Conservation (phyloP, 805 yeast species). For the Yarrowia sp. region DNA sequence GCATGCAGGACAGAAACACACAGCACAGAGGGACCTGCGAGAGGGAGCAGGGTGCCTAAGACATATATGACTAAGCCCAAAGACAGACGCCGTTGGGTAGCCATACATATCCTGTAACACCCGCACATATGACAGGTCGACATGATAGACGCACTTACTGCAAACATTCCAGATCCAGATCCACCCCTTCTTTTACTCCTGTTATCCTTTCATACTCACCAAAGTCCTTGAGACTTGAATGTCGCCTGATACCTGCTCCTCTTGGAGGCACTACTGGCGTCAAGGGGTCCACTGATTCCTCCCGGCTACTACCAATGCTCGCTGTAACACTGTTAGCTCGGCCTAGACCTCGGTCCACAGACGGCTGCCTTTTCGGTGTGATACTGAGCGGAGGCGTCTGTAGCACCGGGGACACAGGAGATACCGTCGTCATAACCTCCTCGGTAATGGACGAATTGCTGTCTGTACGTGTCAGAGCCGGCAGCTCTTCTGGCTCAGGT, state of each 20-base stretch:
- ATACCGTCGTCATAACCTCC: not conserved
- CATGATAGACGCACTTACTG: not conserved
- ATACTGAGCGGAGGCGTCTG: conserved; percentile 18
- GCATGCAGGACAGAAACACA: not conserved
- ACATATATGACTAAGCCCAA: not conserved
- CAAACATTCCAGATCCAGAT: too few relatives aligned
- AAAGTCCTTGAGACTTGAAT: conserved; percentile 14
- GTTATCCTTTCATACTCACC: not conserved
- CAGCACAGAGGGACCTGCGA: too few relatives aligned
- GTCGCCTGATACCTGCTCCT: conserved; percentile 4
- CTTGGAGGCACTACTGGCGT: not conserved
- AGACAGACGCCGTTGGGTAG: not conserved
- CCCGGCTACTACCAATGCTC: not conserved
- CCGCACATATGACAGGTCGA: not conserved
- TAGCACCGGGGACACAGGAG: not conserved
- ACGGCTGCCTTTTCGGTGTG: not conserved
- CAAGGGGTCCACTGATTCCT: not conserved
- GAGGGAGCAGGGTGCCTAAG: not conserved
- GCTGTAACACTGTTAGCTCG: not conserved
- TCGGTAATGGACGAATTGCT: conserved; percentile 20
- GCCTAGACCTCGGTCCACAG: not conserved
- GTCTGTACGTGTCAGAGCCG: not conserved
- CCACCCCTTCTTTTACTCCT: not conserved
- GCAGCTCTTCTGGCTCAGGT: conserved; percentile 5
- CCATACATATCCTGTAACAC: not conserved